A percentile compares a stretch with the other conserved stretches of the same genome.
phyloP scores from a whole-genome alignment of 2,329 filamentous ascomycete genomes.

The Colletotrichum paranaense region DNA sequence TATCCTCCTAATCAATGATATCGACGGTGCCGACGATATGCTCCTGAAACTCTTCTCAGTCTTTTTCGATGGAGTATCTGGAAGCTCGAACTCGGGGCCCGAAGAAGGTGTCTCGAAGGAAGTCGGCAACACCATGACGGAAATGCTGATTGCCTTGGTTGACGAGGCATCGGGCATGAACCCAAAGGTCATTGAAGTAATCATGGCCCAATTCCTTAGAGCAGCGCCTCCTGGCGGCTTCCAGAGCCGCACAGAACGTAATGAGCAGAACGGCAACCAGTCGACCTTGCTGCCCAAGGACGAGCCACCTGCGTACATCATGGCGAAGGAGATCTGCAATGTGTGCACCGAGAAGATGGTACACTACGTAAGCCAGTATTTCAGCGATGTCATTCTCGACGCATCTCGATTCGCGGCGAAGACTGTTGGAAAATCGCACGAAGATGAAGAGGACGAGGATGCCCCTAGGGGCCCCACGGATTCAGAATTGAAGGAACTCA shows the following conservation, averaged over 20 bases:
- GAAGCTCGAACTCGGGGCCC: constrained; percentile 76
- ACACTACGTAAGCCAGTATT: constrained; percentile 93
- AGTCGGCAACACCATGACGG: constrained; percentile 91
- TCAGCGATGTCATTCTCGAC: constrained; percentile 95
- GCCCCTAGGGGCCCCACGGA: constrained; percentile 74
- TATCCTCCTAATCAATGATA: constrained; percentile 89
- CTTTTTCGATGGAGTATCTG: constrained; percentile 92
- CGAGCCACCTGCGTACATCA: constrained; percentile 92
- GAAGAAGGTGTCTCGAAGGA: constrained; percentile 91
- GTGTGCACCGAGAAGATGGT: constrained; percentile 93
- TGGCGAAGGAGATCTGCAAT: constrained; percentile 95
- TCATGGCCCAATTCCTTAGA: constrained; percentile 94
- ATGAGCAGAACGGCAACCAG: constrained; percentile 78
- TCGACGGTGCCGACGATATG: constrained; percentile 83
- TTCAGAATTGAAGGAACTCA: constrained; percentile 86
- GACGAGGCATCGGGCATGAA: constrained; percentile 86
- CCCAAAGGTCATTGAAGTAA: constrained; percentile 86
- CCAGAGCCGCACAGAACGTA: constrained; percentile 62
- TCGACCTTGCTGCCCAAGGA: constrained; percentile 87
- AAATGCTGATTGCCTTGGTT: constrained; percentile 84
- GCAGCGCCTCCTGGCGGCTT: constrained; percentile 76
- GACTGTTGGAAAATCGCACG: constrained; percentile 67
- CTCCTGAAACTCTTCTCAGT: constrained; percentile 85
- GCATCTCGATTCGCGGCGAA: constrained; percentile 72
- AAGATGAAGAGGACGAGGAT: constrained; percentile 74